Evolutionary conservation across 2,329 filamentous ascomycete genomes (phyloP).

Genomic region (Hymenoscyphus scutula): DNA sequence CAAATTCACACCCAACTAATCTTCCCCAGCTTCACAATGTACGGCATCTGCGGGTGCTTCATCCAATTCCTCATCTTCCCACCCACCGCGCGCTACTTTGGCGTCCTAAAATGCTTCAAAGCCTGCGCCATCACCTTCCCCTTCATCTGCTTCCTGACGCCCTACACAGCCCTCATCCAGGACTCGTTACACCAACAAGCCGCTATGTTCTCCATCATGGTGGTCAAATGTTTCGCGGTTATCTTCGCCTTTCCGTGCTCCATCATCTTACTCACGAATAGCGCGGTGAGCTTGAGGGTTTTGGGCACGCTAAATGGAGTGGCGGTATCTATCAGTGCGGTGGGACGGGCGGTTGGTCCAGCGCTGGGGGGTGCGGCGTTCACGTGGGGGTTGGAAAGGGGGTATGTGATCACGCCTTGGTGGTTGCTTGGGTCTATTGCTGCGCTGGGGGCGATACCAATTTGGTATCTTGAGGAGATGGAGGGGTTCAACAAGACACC

Average conservation of each 20-base stretch:
- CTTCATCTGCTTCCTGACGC: slow-evolving; percentile 74
- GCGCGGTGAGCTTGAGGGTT: slow-evolving; percentile 69
- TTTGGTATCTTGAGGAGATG: slow-evolving; percentile 71
- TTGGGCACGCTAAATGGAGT: slow-evolving; percentile 90
- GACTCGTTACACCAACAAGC: slow-evolving; percentile 49
- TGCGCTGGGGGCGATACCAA: slow-evolving; percentile 64
- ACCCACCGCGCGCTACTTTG: slow-evolving; percentile 65
- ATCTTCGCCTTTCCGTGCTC: slow-evolving; percentile 88
- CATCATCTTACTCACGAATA: slow-evolving; percentile 89
- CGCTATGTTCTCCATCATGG: slow-evolving; percentile 65
- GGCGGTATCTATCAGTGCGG: slow-evolving; percentile 75
- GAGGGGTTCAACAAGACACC: slow-evolving; percentile 58
- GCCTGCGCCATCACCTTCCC: slow-evolving; percentile 65
- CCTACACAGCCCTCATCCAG: slow-evolving; percentile 69
- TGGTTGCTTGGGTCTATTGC: slow-evolving; percentile 70
- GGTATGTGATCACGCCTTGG: slow-evolving; percentile 78
- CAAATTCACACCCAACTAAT: neutral
- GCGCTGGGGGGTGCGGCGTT: slow-evolving; percentile 71
- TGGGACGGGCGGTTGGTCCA: slow-evolving; percentile 78
- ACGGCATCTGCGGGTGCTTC: slow-evolving; percentile 74
- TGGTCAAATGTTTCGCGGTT: slow-evolving; percentile 69
- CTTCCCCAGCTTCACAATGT: slow-evolving; percentile 67
- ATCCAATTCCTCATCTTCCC: slow-evolving; percentile 88
- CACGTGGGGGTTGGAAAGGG: slow-evolving; percentile 69
- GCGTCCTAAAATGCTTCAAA: slow-evolving; percentile 70